phyloP scores from a whole-genome alignment of 768 basidiomycete genomes.

The Daedaleopsis sinensis region DNA sequence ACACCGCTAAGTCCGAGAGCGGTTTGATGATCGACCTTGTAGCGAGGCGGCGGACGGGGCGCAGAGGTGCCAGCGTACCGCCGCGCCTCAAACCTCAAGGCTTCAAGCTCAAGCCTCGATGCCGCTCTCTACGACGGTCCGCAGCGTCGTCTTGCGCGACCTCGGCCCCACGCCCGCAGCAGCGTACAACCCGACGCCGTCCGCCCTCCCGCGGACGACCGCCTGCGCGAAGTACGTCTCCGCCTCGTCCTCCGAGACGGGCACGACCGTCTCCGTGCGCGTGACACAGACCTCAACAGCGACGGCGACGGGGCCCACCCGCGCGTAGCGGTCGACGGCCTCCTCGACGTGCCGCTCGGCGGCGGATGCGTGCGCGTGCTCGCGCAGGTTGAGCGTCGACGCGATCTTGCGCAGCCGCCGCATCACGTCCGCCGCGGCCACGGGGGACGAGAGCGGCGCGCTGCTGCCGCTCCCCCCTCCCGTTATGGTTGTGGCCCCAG shows the following conservation, averaged over 20 bases:
- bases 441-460: constrained; percentile 1
- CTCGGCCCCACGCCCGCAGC: not conserved
- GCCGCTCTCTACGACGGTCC: not conserved
- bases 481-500: too few species aligned
- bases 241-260: not conserved
- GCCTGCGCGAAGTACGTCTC: not conserved
- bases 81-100: too few species aligned
- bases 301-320: constrained; percentile 10
- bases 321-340: constrained; percentile 13
- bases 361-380: not conserved
- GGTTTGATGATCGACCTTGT: not conserved
- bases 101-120: not conserved
- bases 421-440: constrained; percentile 9
- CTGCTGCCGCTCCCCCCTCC: not conserved
- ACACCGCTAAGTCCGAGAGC: not conserved
- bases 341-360: constrained; percentile 19
- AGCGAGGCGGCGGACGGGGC: not conserved
- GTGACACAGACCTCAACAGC: constrained; percentile 17
- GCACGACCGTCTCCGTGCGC: constrained; percentile 1
- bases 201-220: not conserved
- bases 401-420: constrained; percentile 14
- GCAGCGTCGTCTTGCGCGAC: not conserved
- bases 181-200: constrained; percentile 4
- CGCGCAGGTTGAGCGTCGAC: not conserved
- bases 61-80: too few species aligned